These are phyloP conservation scores for Dichotomopilus funicola DNA, from an alignment of 2,329 filamentous ascomycete species.

Conservation along the genomic window DNA sequence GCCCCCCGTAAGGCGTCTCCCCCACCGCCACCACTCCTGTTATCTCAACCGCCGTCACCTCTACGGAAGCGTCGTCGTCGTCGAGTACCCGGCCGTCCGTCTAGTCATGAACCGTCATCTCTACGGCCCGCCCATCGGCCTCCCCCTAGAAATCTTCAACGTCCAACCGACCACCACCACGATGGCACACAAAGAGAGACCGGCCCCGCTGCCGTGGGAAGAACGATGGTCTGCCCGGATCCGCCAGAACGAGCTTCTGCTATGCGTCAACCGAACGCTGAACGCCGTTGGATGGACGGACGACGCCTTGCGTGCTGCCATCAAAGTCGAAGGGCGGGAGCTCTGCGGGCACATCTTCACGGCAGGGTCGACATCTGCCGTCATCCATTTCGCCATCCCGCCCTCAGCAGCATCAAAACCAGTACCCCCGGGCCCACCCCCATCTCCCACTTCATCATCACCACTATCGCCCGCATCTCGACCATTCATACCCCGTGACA, in stretches of 20 bases:
- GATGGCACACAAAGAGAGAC: too few species aligned
- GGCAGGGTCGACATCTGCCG: background rate
- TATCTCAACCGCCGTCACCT: background rate
- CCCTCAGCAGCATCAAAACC: too few species aligned
- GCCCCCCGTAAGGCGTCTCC: too few species aligned
- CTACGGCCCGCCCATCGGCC: background rate
- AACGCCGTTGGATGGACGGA: background rate
- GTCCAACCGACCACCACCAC: background rate
- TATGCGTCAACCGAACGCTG: background rate
- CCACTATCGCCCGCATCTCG: too few species aligned
- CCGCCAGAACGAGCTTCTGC: background rate
- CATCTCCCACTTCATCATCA: too few species aligned
- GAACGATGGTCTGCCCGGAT: slow-evolving; percentile 1
- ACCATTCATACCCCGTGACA: too few species aligned
- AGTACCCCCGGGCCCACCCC: too few species aligned
- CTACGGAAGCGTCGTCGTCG: background rate
- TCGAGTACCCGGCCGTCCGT: background rate
- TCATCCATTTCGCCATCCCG: background rate
- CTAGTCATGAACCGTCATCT: slow-evolving; percentile 6
- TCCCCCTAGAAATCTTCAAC: background rate
- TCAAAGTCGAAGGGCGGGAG: background rate
- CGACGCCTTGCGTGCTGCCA: background rate
- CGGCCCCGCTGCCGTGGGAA: background rate
- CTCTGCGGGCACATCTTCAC: background rate
- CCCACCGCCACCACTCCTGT: background rate